Percentiles rank a stretch among this genome's conserved stretches.
These are phyloP conservation scores for Solanum megistacrolobum DNA, from an alignment of 257 asterid genomes.

Conservation along the genomic window DNA sequence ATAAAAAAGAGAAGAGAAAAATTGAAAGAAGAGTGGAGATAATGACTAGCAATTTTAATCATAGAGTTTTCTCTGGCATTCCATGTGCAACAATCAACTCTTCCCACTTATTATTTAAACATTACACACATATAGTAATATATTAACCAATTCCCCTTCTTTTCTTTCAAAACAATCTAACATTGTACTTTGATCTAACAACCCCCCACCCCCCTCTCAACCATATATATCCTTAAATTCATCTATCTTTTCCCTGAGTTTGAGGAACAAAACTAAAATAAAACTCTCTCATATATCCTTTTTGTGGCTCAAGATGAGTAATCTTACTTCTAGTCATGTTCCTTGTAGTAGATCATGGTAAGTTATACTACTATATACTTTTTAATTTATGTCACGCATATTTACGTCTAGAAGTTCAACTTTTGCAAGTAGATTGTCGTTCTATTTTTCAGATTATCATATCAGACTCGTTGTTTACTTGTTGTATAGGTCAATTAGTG, in stretches of 20 bases:
- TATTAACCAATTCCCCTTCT: slow-evolving; percentile 4
- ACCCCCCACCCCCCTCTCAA: neutral
- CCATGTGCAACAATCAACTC: slow-evolving; percentile 70
- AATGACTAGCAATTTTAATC: slow-evolving; percentile 57
- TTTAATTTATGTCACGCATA: neutral
- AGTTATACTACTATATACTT: neutral
- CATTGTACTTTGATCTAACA: slow-evolving; percentile 6
- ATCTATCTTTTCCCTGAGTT: slow-evolving; percentile 7
- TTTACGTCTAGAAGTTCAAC: neutral
- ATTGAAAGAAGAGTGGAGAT: slow-evolving; percentile 12
- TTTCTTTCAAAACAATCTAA: slow-evolving; percentile 29
- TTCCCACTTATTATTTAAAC: slow-evolving; percentile 45
- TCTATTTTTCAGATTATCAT: neutral
- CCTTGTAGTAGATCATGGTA: slow-evolving; percentile 76
- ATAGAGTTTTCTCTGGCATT: slow-evolving; percentile 74
- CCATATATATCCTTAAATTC: slow-evolving; percentile 2
- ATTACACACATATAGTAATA: neutral
- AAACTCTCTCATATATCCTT: neutral
- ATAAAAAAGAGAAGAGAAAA: slow-evolving; percentile 10
- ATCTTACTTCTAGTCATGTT: slow-evolving; percentile 21
- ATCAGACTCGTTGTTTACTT: neutral
- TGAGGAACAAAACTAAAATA: slow-evolving; percentile 1
- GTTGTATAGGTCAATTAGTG: slow-evolving; percentile 68
- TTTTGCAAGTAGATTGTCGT: too few relatives aligned
- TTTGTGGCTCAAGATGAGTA: slow-evolving; percentile 23